Percentiles rank a stretch among this genome's conserved stretches.
Evolutionary conservation across 768 basidiomycete genomes (phyloP).

Genomic region (Omphalotus guepiniiformis): DNA sequence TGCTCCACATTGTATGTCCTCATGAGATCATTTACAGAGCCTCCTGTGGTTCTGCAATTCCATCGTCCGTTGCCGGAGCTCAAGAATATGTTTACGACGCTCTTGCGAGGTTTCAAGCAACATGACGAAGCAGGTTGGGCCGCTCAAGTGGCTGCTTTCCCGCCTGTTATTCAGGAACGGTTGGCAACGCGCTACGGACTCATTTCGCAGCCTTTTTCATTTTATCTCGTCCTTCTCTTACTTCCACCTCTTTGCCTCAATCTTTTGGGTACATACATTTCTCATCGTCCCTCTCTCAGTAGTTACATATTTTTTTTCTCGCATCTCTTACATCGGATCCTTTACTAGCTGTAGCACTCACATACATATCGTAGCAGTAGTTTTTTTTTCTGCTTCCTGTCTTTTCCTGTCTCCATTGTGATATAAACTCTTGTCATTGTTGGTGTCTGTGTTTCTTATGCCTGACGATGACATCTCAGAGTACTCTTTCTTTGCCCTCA

Average conservation of each 20-base stretch:
- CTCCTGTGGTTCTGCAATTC: constrained; percentile 98
- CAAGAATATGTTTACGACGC: constrained; percentile 89
- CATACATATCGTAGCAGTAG: constrained; percentile 18
- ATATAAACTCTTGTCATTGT: too few species aligned
- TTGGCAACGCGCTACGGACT: constrained; percentile 76
- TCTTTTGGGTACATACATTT: background rate
- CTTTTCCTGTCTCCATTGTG: too few species aligned
- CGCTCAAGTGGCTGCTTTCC: constrained; percentile 76
- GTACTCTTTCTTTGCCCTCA: too few species aligned
- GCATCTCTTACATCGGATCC: constrained; percentile 49
- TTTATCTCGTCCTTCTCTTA: constrained; percentile 10
- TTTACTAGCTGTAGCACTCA: constrained; percentile 35
- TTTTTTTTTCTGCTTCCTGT: constrained; percentile 9
- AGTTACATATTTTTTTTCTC: too few species aligned
- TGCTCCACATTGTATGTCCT: background rate
- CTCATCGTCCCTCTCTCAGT: background rate
- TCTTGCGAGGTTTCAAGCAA: constrained; percentile 86
- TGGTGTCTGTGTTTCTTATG: too few species aligned
- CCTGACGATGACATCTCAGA: too few species aligned
- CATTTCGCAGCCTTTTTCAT: background rate
- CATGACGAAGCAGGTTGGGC: constrained; percentile 85
- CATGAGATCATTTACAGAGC: constrained; percentile 46
- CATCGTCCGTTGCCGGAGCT: constrained; percentile 90
- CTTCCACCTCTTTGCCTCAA: constrained; percentile 6
- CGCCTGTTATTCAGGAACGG: constrained; percentile 86